Conservation (phyloP, 768 basidiomycete species). For the Pholiota molesta region DNA sequence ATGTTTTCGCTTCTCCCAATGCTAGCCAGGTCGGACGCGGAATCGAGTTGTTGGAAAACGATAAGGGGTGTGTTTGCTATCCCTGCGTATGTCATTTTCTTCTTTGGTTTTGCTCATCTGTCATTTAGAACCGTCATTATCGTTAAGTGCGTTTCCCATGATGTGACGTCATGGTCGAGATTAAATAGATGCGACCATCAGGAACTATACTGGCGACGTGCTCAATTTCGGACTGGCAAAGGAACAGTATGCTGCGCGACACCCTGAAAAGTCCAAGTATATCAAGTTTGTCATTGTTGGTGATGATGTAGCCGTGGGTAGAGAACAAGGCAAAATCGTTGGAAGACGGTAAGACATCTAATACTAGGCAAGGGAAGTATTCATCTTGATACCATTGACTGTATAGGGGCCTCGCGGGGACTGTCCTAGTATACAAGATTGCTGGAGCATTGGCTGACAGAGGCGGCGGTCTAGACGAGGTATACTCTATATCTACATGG, state of each 20-base stretch:
- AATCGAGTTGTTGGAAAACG: constrained; percentile 74
- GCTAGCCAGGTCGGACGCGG: constrained; percentile 81
- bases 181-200: constrained; percentile 27
- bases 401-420: constrained; percentile 77
- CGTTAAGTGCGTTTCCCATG: constrained; percentile 60
- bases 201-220: constrained; percentile 90
- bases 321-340: constrained; percentile 79
- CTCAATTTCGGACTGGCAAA: constrained; percentile 91
- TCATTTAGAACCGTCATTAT: constrained; percentile 71
- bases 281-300: constrained; percentile 84
- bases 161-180: constrained; percentile 2
- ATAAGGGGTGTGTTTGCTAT: constrained; percentile 58
- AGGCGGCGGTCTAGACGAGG: constrained; percentile 69
- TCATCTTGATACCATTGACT: background rate
- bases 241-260: constrained; percentile 75
- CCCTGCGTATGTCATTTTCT: background rate
- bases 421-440: constrained; percentile 87
- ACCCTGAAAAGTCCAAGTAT: constrained; percentile 66
- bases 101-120: background rate
- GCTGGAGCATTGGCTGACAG: constrained; percentile 78
- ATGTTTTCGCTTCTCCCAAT: constrained; percentile 89
- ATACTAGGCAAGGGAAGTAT: constrained; percentile 7
- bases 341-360: constrained; percentile 62
- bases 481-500: constrained; percentile 68
- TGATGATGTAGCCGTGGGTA: constrained; percentile 89